phyloP scores from a whole-genome alignment of 768 basidiomycete genomes.

The Austroboletus eburneus region DNA sequence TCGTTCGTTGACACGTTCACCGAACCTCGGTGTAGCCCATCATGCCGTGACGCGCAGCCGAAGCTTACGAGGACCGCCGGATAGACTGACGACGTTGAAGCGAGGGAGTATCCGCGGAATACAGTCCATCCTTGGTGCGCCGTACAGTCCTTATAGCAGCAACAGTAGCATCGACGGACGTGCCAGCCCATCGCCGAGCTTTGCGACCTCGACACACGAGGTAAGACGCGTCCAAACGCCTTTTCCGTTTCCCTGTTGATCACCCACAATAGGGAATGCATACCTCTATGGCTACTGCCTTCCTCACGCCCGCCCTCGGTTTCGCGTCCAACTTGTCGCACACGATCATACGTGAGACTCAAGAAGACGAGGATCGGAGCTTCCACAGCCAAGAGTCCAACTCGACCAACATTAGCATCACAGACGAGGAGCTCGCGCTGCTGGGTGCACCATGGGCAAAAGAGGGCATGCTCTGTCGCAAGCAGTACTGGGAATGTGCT shows the following conservation, averaged over 20 bases:
- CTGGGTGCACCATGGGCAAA: slow-evolving; percentile 99
- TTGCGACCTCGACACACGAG: slow-evolving; percentile 85
- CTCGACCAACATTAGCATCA: slow-evolving; percentile 78
- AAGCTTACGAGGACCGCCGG: slow-evolving; percentile 65
- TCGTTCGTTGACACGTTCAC: slow-evolving; percentile 52
- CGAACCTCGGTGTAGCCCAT: slow-evolving; percentile 47
- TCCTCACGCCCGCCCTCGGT: slow-evolving; percentile 84
- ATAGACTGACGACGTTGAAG: slow-evolving; percentile 75
- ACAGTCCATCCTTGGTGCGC: slow-evolving; percentile 69
- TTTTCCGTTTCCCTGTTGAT: slow-evolving; percentile 8
- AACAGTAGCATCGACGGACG: slow-evolving; percentile 82
- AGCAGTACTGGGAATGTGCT: slow-evolving; percentile 87
- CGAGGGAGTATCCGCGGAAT: slow-evolving; percentile 89
- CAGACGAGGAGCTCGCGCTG: slow-evolving; percentile 92
- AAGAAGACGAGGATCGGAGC: slow-evolving; percentile 81
- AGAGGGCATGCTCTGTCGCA: slow-evolving; percentile 92
- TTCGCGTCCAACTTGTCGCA: slow-evolving; percentile 95
- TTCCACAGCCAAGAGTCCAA: slow-evolving; percentile 57
- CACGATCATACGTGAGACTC: slow-evolving; percentile 92
- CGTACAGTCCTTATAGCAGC: slow-evolving; percentile 80
- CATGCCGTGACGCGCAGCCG: slow-evolving; percentile 56
- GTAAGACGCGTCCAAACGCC: slow-evolving; percentile 33
- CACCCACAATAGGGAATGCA: slow-evolving; percentile 45
- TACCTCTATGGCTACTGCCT: slow-evolving; percentile 60
- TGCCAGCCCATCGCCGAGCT: slow-evolving; percentile 93